Evolutionary conservation across 2,329 filamentous ascomycete genomes (phyloP).

Genomic region (Penicillium hordei): DNA sequence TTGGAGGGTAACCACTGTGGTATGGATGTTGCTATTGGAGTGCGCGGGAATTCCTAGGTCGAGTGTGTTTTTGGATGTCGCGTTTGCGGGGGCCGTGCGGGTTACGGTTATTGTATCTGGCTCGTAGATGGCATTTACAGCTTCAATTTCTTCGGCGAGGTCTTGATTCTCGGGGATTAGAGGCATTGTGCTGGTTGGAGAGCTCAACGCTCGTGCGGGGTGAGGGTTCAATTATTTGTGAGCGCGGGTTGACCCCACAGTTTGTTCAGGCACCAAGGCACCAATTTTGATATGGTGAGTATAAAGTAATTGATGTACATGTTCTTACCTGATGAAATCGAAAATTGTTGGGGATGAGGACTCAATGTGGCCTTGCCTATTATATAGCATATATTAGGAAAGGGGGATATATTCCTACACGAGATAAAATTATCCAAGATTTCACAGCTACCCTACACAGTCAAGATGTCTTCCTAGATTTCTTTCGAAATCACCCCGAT

Average conservation of each 20-base stretch:
- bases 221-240: constrained; percentile 3
- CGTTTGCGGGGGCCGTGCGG: constrained; percentile 21
- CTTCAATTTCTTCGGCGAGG: constrained; percentile 49
- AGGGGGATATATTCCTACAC: neutral
- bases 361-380: neutral
- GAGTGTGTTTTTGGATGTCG: constrained; percentile 28
- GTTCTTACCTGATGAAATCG: neutral
- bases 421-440: neutral
- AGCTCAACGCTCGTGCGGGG: constrained; percentile 5
- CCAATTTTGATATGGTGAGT: neutral
- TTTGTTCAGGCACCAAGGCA: constrained; percentile 23
- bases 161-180: constrained; percentile 32
- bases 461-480: no score
- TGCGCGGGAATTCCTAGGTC: constrained; percentile 28
- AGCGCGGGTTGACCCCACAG: constrained; percentile 13
- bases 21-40: constrained; percentile 26
- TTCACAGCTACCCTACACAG: neutral
- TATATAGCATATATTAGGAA: neutral
- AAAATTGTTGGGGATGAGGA: neutral
- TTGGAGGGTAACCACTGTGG: constrained; percentile 57
- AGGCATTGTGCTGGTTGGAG: constrained; percentile 20
- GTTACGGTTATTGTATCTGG: constrained; percentile 59
- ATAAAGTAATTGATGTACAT: neutral
- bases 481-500: no score
- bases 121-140: constrained; percentile 60